Evolutionary conservation across 78 protist genomes (phyloP).

Genomic region (Dictyostelium capitatum): DNA sequence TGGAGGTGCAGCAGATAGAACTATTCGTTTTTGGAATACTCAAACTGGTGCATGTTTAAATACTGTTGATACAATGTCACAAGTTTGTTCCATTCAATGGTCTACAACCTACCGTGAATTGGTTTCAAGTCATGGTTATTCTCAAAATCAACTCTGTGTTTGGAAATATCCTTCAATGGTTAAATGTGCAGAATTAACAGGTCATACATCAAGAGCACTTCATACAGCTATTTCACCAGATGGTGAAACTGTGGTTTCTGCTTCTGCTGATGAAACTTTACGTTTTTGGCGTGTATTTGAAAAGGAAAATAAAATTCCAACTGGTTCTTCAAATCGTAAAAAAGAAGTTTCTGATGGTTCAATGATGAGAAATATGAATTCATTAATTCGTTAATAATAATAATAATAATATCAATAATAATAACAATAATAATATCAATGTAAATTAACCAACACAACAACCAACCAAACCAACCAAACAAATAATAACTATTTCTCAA

Average conservation of each 20-base stretch:
- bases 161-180: conserved; percentile 99
- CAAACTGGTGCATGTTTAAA: conserved; percentile 91
- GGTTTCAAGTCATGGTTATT: conserved; percentile 98
- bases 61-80: conserved; percentile 96
- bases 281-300: conserved; percentile 98
- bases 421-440: background rate
- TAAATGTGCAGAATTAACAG: conserved; percentile 96
- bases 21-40: conserved; percentile 99
- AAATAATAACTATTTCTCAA: too few relatives aligned
- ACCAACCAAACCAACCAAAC: too few relatives aligned
- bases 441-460: too few relatives aligned
- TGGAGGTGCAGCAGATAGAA: conserved; percentile 99
- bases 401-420: conserved; percentile 12
- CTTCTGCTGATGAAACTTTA: conserved; percentile 99
- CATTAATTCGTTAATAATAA: conserved; percentile 59
- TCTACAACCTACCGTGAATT: conserved; percentile 93
- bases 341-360: conserved; percentile 55
- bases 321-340: conserved; percentile 17
- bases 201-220: conserved; percentile 98
- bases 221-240: conserved; percentile 99
- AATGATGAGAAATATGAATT: conserved; percentile 56
- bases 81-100: conserved; percentile 98
- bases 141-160: conserved; percentile 97
- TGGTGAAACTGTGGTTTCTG: conserved; percentile 96
- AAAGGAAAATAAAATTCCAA: conserved; percentile 77